phyloP scores from a whole-genome alignment of 1,284 basidiomycete genomes.

The Amylostereum areolatum region DNA sequence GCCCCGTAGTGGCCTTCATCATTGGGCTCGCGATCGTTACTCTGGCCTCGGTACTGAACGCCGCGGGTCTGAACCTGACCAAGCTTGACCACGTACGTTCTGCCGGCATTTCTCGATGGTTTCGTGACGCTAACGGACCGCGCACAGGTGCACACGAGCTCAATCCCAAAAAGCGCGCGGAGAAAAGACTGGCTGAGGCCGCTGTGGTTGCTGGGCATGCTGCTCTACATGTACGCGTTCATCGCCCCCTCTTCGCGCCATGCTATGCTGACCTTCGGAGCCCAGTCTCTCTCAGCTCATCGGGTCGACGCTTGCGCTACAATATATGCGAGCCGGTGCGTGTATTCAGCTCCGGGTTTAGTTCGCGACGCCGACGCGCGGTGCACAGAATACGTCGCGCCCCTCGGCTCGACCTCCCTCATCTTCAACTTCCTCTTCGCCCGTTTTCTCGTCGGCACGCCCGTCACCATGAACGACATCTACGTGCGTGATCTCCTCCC shows the following conservation, averaged over 20 bases:
- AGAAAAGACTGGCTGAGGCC: conserved; percentile 71
- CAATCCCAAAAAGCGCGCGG: conserved; percentile 64
- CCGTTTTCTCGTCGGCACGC: conserved; percentile 75
- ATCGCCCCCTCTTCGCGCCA: not conserved
- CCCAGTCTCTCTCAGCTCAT: conserved; percentile 75
- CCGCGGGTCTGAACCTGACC: conserved; percentile 78
- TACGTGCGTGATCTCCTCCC: conserved; percentile 42
- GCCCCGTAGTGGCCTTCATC: conserved; percentile 67
- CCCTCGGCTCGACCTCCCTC: conserved; percentile 77
- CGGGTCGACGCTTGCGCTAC: conserved; percentile 78
- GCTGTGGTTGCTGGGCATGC: conserved; percentile 78
- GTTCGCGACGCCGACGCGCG: conserved; percentile 1
- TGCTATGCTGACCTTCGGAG: conserved; percentile 4
- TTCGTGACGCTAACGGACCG: conserved; percentile 4
- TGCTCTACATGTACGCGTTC: conserved; percentile 64
- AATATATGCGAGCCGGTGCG: conserved; percentile 79
- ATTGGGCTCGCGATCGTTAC: conserved; percentile 77
- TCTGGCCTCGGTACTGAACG: conserved; percentile 76
- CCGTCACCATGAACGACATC: conserved; percentile 75
- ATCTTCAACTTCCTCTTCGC: conserved; percentile 89
- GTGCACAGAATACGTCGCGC: conserved; percentile 72
- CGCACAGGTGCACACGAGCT: conserved; percentile 58
- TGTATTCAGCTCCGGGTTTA: conserved; percentile 1
- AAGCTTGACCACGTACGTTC: conserved; percentile 73
- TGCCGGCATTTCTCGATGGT: not conserved